Conservation (phyloP, 1,284 basidiomycete species). For the Boletus sp. region DNA sequence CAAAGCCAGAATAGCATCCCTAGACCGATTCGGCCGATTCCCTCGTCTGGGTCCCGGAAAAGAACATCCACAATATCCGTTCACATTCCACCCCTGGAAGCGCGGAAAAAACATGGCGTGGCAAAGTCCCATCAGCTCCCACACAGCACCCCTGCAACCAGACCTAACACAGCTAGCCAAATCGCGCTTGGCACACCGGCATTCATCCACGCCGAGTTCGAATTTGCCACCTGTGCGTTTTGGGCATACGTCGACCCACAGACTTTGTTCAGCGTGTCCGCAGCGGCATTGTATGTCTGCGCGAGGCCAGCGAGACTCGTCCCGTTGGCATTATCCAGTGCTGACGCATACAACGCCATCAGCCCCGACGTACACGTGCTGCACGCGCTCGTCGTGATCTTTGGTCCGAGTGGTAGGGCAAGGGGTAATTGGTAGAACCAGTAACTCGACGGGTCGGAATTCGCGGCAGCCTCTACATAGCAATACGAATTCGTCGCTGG, state of each 20-base stretch:
- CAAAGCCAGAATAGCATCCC: background rate
- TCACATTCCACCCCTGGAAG: slow-evolving; percentile 2
- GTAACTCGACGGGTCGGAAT: slow-evolving; percentile 58
- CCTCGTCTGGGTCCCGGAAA: background rate
- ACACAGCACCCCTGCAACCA: slow-evolving; percentile 15
- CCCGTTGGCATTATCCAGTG: slow-evolving; percentile 20
- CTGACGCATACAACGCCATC: slow-evolving; percentile 51
- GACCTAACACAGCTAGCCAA: slow-evolving; percentile 15
- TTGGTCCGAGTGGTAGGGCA: slow-evolving; percentile 52
- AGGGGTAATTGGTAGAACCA: slow-evolving; percentile 70
- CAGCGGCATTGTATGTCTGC: slow-evolving; percentile 46
- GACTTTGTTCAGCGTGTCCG: slow-evolving; percentile 34
- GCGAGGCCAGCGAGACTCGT: slow-evolving; percentile 37
- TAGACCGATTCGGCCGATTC: background rate
- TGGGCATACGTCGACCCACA: slow-evolving; percentile 44
- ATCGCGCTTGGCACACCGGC: slow-evolving; percentile 14
- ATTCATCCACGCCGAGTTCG: slow-evolving; percentile 18
- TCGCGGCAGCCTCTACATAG: slow-evolving; percentile 63
- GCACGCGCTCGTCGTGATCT: slow-evolving; percentile 52
- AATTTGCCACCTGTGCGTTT: slow-evolving; percentile 17
- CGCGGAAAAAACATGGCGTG: background rate
- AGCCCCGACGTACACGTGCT: slow-evolving; percentile 59
- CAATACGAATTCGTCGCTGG: slow-evolving; percentile 64
- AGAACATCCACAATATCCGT: background rate
- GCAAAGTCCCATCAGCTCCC: slow-evolving; percentile 13